Conservation (phyloP, 2,329 filamentous ascomycete genomes). For the Huntiella decipiens region DNA sequence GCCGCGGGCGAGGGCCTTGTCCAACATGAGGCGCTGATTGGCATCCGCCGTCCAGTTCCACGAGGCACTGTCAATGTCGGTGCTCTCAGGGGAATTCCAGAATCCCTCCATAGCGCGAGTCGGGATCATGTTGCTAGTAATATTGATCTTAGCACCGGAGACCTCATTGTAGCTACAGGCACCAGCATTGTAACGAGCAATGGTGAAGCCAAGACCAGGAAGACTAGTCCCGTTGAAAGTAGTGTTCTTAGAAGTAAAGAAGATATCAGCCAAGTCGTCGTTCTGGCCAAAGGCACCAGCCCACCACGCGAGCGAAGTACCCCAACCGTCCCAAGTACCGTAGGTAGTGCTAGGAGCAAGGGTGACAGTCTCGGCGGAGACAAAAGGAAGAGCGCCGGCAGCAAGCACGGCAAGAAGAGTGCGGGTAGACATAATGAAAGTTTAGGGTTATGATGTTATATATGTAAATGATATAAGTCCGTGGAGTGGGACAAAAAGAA, state of each 20-base stretch:
- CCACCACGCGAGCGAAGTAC: slow-evolving; percentile 26
- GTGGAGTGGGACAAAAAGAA: neutral
- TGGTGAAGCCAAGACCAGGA: slow-evolving; percentile 24
- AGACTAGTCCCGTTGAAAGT: slow-evolving; percentile 17
- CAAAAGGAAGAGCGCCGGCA: slow-evolving; percentile 1
- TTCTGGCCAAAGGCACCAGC: slow-evolving; percentile 22
- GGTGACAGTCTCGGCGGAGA: slow-evolving; percentile 4
- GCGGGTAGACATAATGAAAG: slow-evolving; percentile 6
- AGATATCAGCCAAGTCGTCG: slow-evolving; percentile 23
- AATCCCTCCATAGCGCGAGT: slow-evolving; percentile 23
- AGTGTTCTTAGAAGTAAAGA: slow-evolving; percentile 20
- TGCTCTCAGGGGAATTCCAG: slow-evolving; percentile 22
- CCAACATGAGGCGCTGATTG: slow-evolving; percentile 22
- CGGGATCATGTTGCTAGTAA: slow-evolving; percentile 20
- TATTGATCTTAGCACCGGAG: slow-evolving; percentile 18
- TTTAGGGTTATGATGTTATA: neutral
- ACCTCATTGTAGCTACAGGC: slow-evolving; percentile 21
- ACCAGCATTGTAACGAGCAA: slow-evolving; percentile 25
- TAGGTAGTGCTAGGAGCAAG: slow-evolving; percentile 15
- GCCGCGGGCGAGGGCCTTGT: slow-evolving; percentile 20
- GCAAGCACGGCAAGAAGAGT: slow-evolving; percentile 8
- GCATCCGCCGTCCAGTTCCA: slow-evolving; percentile 24
- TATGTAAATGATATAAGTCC: neutral
- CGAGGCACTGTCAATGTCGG: slow-evolving; percentile 18
- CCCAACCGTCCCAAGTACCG: slow-evolving; percentile 26